A percentile compares a stretch with the other conserved stretches of the same genome.
phyloP scores from a whole-genome alignment of 176 grass and related monocot genomes.

The Poa annua region DNA sequence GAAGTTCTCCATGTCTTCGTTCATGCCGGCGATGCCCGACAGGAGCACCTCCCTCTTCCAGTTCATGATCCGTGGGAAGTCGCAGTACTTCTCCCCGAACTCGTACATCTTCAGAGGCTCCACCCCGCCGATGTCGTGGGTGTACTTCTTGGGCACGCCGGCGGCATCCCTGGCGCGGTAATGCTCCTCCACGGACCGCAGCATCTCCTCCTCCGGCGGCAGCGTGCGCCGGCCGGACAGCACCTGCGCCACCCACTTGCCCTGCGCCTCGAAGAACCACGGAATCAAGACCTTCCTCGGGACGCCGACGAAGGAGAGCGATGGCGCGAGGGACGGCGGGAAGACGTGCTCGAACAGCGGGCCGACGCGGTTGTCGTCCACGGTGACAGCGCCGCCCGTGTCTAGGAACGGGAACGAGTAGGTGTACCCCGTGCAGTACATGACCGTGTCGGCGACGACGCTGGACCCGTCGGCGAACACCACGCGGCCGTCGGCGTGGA shows the following conservation, averaged over 20 bases:
- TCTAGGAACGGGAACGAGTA: conserved; percentile 23
- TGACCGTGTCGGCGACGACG: conserved; percentile 24
- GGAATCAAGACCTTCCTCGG: not conserved
- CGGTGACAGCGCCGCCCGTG: not conserved
- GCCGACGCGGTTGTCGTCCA: not conserved
- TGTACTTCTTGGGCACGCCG: not conserved
- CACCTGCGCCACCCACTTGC: not conserved
- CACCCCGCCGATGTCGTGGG: not conserved
- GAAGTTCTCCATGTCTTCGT: conserved; percentile 7
- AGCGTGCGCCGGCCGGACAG: not conserved
- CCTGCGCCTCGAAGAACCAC: conserved; percentile 20
- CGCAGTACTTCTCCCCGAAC: conserved; percentile 19
- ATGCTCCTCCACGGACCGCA: not conserved
- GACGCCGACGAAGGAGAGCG: not conserved
- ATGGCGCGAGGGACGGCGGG: conserved; percentile 4
- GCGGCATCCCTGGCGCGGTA: not conserved
- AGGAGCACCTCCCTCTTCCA: not conserved
- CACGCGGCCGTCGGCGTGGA: conserved; percentile 1
- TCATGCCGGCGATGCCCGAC: not conserved
- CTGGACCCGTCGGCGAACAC: not conserved
- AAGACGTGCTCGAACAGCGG: conserved; percentile 25
- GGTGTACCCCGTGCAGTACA: conserved; percentile 11
- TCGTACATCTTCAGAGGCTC: not conserved
- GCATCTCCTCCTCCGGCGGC: not conserved
- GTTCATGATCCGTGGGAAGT: not conserved